Evolutionary conservation across 2,329 filamentous ascomycete genomes (phyloP), one percentile per base, ranked within the genome.

Genomic region (Nannizzia gypsea): DNA sequence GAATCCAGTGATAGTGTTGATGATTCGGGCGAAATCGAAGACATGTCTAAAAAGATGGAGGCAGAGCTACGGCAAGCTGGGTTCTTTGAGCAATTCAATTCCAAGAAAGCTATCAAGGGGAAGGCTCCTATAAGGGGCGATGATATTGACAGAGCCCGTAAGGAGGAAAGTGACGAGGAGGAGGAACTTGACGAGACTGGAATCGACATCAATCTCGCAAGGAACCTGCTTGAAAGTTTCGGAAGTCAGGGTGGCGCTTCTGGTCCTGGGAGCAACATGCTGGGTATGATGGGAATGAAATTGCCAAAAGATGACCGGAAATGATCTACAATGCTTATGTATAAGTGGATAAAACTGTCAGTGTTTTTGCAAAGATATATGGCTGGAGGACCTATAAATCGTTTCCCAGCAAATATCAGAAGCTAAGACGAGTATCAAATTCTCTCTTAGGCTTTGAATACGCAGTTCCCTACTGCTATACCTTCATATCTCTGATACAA

Each of bases 201-300:
- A 63, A 83, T 93, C 28, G 89, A 97, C 69, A 88, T 90, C 66
- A 92, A 93, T 63, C 78, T 99, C 24, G 90, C 89, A 17, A 90
- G 88, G 71, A 97, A 97, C 68, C 78, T 99, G 59, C 78, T 99
- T 1, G 90, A 96, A 71, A 92, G 89, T 67, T 91, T 99, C 74
- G 95, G 95, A 69, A 86, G 88, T 15, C 92, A 97, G 71, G 89
- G 80, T 17, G 93, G 93, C 11, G 83, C 87, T 77, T 80, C 89
- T 34, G 93, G 93, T 0, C 93, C 93, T 0, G 88, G 88, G 1
- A 85, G 91, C 0, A 97, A 96, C 70, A 77, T 99, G 62, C 80
- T 99, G 67, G 86, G 85, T 5, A 81, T 95, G 75, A 87, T 97
- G 86, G 90, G 90, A 0, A 78, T 96, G 64, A 80, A 83, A 44